Conservation (phyloP, 2,329 filamentous ascomycete genomes). For the Colletotrichum tofieldiae region DNA sequence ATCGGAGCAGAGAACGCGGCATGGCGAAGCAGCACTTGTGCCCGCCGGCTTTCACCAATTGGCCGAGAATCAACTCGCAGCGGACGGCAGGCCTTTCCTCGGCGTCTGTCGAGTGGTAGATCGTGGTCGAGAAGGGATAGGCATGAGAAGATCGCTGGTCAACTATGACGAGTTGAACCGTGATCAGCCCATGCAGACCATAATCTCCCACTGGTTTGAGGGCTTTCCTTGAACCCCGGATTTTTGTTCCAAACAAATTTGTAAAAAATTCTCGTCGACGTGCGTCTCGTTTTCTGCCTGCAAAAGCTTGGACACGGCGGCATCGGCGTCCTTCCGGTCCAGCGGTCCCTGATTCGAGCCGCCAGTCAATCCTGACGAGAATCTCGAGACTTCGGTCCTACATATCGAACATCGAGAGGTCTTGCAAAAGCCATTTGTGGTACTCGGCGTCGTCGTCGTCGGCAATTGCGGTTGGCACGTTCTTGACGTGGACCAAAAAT, state of each 20-base stretch:
- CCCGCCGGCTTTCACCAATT: neutral
- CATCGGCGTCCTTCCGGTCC: conserved; percentile 9
- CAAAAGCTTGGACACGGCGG: neutral
- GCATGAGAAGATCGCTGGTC: conserved; percentile 16
- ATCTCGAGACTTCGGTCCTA: neutral
- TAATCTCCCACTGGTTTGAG: neutral
- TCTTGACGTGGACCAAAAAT: conserved; percentile 1
- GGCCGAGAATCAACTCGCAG: neutral
- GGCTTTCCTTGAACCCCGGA: conserved; percentile 1
- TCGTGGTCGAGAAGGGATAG: conserved; percentile 16
- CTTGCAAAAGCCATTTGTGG: neutral
- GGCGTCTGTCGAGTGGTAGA: conserved; percentile 11
- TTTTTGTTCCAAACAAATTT: neutral
- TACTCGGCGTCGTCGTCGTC: conserved; percentile 1
- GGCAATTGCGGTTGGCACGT: conserved; percentile 34
- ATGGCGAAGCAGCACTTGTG: conserved; percentile 17
- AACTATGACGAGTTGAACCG: conserved; percentile 12
- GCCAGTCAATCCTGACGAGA: neutral
- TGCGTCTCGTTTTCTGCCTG: neutral
- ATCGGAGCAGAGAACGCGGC: conserved; percentile 5
- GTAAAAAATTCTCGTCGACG: neutral
- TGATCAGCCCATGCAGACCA: conserved; percentile 21
- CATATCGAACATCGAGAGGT: neutral
- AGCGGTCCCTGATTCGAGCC: conserved; percentile 24
- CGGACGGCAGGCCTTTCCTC: conserved; percentile 6